Evolutionary conservation across 2,329 filamentous ascomycete genomes (phyloP), one percentile per base, ranked within the genome.

Genomic region (Metarhizium anisopliae): DNA sequence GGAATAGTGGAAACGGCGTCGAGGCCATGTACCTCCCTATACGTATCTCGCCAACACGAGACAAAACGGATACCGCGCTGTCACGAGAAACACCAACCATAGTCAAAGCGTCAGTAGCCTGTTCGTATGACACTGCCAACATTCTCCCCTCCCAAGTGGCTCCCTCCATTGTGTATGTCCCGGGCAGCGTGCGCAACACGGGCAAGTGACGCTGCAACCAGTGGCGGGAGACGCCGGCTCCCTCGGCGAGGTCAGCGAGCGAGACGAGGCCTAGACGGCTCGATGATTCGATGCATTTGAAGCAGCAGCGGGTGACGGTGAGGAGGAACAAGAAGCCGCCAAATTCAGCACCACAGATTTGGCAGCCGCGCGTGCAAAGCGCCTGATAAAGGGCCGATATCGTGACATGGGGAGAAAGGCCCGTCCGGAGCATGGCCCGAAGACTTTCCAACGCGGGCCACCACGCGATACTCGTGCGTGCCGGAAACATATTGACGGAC

Each of bases 291-390:
- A 55, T 43, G 38, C 53, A 55, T 6, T 29, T 51, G 47, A 55
- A 55, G 16, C 53, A 55, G 53, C 53, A 55, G 32, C 53, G 53
- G 16, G 53, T 51, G 43, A 51, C 47, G 11, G 47, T 30, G 16
- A 29, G 53, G 35, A 55, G 47, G 32, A 55, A 54, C 42, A 50
- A 18, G 32, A 55, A 55, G n/a, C 18, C 53, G 5, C 53, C 53
- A 43, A 55, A 51, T 29, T 55, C 47, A 8, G n/a, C 13, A 29
- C 16, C n/a, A 16, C 53, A 55, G 36, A 51, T n/a, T 4, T 50
- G 18, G 53, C 53, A 55, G 14, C 38, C 5, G 11, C 32, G 29
- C 18, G 49, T 51, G 14, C 32, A 20, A 47, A 55, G 53, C 11
- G 53, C 53, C 35, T n/a, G 20, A 36, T 55, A 55, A 13, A 55